These are phyloP conservation scores for Crithidia fasciculata DNA, from an alignment of 208 protist species.

Conservation along the genomic window DNA sequence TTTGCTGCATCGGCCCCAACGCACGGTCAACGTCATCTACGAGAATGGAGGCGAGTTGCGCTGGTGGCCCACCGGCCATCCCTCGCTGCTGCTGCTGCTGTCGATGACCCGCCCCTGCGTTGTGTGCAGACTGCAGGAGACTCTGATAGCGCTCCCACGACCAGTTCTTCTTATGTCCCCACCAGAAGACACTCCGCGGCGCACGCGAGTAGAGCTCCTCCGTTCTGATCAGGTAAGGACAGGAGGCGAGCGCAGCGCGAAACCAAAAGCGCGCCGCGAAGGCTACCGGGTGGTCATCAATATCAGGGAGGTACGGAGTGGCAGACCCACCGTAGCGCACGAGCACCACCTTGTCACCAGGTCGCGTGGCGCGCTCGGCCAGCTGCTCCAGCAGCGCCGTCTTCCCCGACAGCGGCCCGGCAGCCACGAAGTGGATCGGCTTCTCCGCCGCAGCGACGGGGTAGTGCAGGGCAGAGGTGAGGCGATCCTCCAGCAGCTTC, in stretches of 20 bases:
- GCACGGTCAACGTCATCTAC: constrained; percentile 81
- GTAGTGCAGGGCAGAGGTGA: constrained; percentile 68
- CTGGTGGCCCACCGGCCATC: background rate
- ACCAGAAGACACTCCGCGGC: constrained; percentile 76
- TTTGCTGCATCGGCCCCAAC: constrained; percentile 74
- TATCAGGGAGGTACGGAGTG: constrained; percentile 77
- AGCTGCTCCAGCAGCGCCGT: constrained; percentile 78
- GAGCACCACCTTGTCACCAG: constrained; percentile 58
- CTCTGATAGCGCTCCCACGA: constrained; percentile 76
- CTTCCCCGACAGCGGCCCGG: constrained; percentile 72
- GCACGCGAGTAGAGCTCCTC: constrained; percentile 81
- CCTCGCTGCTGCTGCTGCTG: constrained; percentile 18
- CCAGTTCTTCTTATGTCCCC: constrained; percentile 77
- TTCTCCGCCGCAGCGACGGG: constrained; percentile 54
- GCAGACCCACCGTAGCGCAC: constrained; percentile 76
- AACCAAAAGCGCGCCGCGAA: constrained; percentile 87
- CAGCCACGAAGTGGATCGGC: constrained; percentile 81
- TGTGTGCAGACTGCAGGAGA: constrained; percentile 39
- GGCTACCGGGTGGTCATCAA: constrained; percentile 84
- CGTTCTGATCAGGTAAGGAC: constrained; percentile 72
- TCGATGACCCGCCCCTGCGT: constrained; percentile 24
- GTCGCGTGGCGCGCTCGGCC: constrained; percentile 41
- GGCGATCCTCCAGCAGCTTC: constrained; percentile 83
- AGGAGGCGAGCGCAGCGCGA: constrained; percentile 73
- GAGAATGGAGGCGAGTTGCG: constrained; percentile 56